Evolutionary conservation across 768 basidiomycete species (phyloP).

Genomic region (Boletus edulis): DNA sequence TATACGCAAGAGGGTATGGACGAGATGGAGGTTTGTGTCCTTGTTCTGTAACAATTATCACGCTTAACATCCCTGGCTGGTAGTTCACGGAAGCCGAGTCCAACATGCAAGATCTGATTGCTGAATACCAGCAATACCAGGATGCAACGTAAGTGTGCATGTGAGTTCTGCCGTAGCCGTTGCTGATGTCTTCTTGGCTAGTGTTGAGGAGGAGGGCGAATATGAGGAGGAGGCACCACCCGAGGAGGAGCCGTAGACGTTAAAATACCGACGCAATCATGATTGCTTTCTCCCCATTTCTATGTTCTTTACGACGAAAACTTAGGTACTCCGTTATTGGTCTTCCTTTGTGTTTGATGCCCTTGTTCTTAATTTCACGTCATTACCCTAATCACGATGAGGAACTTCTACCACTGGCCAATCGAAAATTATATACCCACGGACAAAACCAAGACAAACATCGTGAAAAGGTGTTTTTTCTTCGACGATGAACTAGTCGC

Average conservation of each 20-base stretch:
- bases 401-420: background rate
- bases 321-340: conserved; percentile 37
- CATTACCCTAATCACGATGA: conserved; percentile 31
- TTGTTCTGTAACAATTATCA: background rate
- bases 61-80: background rate
- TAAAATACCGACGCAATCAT: conserved; percentile 21
- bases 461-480: too few relatives aligned
- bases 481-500: too few relatives aligned
- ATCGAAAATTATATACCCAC: too few relatives aligned
- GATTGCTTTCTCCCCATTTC: conserved; percentile 15
- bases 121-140: conserved; percentile 97
- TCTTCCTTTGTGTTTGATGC: conserved; percentile 28
- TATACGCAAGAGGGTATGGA: conserved; percentile 99
- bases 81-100: conserved; percentile 98
- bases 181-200: conserved; percentile 29
- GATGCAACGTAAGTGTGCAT: conserved; percentile 77
- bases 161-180: background rate
- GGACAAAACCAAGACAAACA: background rate
- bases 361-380: conserved; percentile 31
- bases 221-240: conserved; percentile 75
- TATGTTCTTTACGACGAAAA: conserved; percentile 31
- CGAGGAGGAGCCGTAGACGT: conserved; percentile 52
- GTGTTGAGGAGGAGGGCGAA: conserved; percentile 84
- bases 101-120: conserved; percentile 98
- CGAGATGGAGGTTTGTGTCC: conserved; percentile 77